Base-by-base conservation (phyloP, 2,329 filamentous ascomycete genomes). In the Seiridium unicorne region DNA sequence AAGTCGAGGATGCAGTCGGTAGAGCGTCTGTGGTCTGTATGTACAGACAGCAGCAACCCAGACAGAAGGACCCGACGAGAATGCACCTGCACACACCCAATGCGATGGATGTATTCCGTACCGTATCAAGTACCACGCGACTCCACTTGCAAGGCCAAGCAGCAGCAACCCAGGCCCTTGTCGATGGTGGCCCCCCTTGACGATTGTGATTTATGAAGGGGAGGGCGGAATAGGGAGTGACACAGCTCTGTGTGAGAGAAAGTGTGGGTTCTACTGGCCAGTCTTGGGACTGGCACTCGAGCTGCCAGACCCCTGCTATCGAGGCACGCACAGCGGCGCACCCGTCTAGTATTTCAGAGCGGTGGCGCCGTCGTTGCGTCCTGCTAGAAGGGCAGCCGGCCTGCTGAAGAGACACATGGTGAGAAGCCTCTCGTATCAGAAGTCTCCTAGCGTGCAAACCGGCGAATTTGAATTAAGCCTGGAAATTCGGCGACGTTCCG, bases 231-330 rank as follows among this genome's bases (percentile, higher is more conserved):
- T 66, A 66, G 66, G 61, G 68, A 71, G 70, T 74, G 74, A 76
- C 70, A 76, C 75, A 75, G 67, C 68, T 70, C 60, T 63, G 73
- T 74, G 73, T 75, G 69, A 70, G 73, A 76, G 73, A 75, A 26
- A 75, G 69, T 71, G 72, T 74, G 70, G 73, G 65, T 68, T 65
- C 53, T 26, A 53, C 49, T 53, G 49, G 32, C 49, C n/a, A 32
- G 49, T 35, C 49, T 53, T 32, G 49, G 55, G 51, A 49, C 44
- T 59, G 63, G 60, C 57, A 63, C 57, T 63, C 54, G 60, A 64
- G 47, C 31, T 8, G 18, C 49, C 49, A 36, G 34, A 13, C 32
- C 49, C 55, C 61, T 42, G 38, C 13, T 13, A 42, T 42, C 38
- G 7, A 42, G 18, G 38, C 38, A 42, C 7, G 38, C 38, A 8